Base-by-base conservation (phyloP, 139 green algal genomes). In the Mychonastes homosphaera region DNA sequence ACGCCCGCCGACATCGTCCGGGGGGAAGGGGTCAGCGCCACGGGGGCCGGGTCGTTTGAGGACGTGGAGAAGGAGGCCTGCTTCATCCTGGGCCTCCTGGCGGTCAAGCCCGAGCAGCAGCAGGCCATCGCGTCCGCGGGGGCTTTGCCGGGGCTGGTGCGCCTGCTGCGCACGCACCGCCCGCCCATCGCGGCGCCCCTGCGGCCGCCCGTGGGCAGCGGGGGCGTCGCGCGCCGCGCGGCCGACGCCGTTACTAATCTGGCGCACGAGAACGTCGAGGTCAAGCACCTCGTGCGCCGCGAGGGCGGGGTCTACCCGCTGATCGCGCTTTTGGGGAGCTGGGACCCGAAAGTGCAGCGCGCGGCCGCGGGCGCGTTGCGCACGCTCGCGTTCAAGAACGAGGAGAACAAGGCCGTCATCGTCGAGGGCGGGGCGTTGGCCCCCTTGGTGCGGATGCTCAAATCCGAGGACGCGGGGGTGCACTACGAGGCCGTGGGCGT, bases 401-500 rank as follows among this genome's bases (percentile, higher is more conserved):
- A 97, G 27, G 85, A 94, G 40, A 98, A 98, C 79, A 99, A 99
- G 67, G 79, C 86, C 27, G 81, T 91, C 65, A 99, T 99, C 13
- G 91, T 97, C 43, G 84, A 97, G 33, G 81, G 82, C 41, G 81
- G 83, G 5, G 85, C 89, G 1, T 72, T 98, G 53, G 83, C 86
- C 23, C 81, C 85, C 10, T 78, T 97, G 18, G 83, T 92, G 41
- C 86, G 90, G 66, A 96, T 99, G 87, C 80, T 98, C 28, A 76
- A 81, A 3, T 84, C 82, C 4, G 85, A 96, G 34, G 92, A 99
- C 68, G 43, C 60, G 30, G 78, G 74, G 13, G 74, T 87, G 47
- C 92, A 98, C 67, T 97, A 97, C 56, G 92, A 99, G 75, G 92
- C 92, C 28, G 89, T 99, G 12, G 92, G 92, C 8, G 92, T 97